A percentile compares a stretch with the other conserved stretches of the same genome.
phyloP scores from a whole-genome alignment of 73 alveolate species.

The Uronychia setigera region DNA sequence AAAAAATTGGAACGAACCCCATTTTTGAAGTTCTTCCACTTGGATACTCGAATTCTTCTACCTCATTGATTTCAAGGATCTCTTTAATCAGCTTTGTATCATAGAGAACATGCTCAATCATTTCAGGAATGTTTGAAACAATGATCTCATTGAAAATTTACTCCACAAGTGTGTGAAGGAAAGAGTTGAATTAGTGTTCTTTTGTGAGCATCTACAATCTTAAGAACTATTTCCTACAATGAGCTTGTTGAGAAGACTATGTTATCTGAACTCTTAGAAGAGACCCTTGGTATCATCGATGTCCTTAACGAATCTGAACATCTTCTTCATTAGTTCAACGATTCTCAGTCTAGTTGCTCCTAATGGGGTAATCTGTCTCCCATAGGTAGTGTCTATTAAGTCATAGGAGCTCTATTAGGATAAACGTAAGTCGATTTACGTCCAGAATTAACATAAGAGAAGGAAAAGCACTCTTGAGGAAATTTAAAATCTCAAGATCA shows the following conservation, averaged over 20 bases:
- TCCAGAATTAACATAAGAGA: not conserved
- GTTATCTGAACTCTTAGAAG: not conserved
- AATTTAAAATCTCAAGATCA: not conserved
- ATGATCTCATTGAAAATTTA: not conserved
- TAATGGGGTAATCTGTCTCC: not conserved
- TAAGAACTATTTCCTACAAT: not conserved
- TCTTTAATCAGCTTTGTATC: not conserved
- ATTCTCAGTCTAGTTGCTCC: not conserved
- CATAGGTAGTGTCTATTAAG: not conserved
- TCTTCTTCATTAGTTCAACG: not conserved
- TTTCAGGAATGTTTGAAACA: not conserved
- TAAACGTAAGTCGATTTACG: not conserved
- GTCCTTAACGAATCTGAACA: not conserved
- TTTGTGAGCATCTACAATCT: not conserved
- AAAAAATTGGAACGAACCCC: not conserved
- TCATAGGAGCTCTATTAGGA: not conserved
- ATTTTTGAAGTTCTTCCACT: not conserved
- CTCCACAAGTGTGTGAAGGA: not conserved
- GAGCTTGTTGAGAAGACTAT: not conserved
- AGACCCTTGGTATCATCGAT: not conserved
- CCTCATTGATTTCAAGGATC: not conserved
- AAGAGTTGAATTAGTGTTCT: not conserved
- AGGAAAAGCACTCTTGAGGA: not conserved
- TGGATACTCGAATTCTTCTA: not conserved
- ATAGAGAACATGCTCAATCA: not conserved